Evolutionary conservation across 805 yeast genomes (phyloP), one percentile per base, ranked within the genome.

Genomic region (Barnettozyma sucrosica): DNA sequence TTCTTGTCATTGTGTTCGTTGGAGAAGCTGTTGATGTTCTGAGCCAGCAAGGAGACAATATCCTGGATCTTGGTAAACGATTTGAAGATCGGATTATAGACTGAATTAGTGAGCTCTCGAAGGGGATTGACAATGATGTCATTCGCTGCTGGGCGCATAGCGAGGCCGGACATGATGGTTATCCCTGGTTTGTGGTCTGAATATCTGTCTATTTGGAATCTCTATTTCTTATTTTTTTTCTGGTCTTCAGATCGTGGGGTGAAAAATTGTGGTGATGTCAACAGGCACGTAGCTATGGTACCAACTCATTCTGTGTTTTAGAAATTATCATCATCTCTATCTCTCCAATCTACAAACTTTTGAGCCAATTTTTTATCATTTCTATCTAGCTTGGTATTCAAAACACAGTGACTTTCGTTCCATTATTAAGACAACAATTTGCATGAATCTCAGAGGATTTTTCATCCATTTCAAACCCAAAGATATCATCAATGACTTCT

Each of bases 21-120:
- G 9, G 21, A 28, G 19, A 32, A 41, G 23, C 28, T 14, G 9
- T 14, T 32, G 5, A 48, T 13, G 19, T 32, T 40, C 2, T 11
- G 9, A 5, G 43, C 36, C 7, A 44, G 14, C 3, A 37, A 36
- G 8, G 37, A 11, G 8, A 44, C 34, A 28, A 48, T 41, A 18
- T 44, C 41, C 8, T 44, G 44, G n/a, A 48, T 19, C 6, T 41
- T 36, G 11, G 36, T 20, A 32, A 48, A 48, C 5, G 47, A 36
- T 20, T 18, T n/a, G 21, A 48, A 48, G 21, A 48, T 14, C 2
- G 51, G 51, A 9, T 30, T 48, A 14, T 48, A 48, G 16, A 48
- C 21, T 9, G 43, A 24, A 23, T 44, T 41, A 7, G 51, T 24
- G 4, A 44, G 39, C 14, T 44, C 44, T 32, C 51, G 43, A 10